Evolutionary conservation across 2,329 filamentous ascomycete species (phyloP), one percentile per base, ranked within the genome.

Genomic region (Clathrospora elynae): DNA sequence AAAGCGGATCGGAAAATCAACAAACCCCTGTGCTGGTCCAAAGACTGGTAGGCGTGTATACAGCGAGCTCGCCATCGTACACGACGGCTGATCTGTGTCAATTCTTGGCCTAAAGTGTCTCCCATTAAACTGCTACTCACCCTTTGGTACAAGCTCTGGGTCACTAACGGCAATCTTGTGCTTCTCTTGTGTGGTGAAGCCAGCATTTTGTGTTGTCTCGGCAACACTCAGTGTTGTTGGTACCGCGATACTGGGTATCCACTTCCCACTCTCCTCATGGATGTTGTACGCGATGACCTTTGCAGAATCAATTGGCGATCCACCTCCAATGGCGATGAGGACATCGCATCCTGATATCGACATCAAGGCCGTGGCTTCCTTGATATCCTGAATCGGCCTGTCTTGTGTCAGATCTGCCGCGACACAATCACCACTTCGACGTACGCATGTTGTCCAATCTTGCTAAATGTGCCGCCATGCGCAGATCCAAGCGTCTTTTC

Each of bases 401-500:
- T n/a, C 3, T 16, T 6, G 1, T 9, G 23, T 67, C 30, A 67
- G 49, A 14, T 8, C 5, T 2, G 6, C 5, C 8, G 5, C 2
- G 3, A n/a, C n/a, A 28, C 0, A 4, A 13, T 4, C 4, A 22
- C 11, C 5, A 6, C 7, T 9, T 20, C 12, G 18, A 78, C 71
- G 16, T 71, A 79, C 39, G 78, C 78, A 64, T 81, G 78, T 49
- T 81, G 76, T 23, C 73, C 74, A 43, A 82, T 80, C 49, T 76
- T 75, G 59, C 72, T 73, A 55, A 78, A 82, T 1, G 79, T 81
- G 33, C 76, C 75, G 11, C 77, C 78, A 54, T 80, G 76, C 8
- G 71, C 66, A 10, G 66, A 50, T 10, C 72, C 74, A 3, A 81
- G 66, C 3, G 75, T 64, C 25, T 72, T 64, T 62, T 81, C 78